Evolutionary conservation across 1,284 basidiomycete species (phyloP).

Genomic region (Meira nashicola): DNA sequence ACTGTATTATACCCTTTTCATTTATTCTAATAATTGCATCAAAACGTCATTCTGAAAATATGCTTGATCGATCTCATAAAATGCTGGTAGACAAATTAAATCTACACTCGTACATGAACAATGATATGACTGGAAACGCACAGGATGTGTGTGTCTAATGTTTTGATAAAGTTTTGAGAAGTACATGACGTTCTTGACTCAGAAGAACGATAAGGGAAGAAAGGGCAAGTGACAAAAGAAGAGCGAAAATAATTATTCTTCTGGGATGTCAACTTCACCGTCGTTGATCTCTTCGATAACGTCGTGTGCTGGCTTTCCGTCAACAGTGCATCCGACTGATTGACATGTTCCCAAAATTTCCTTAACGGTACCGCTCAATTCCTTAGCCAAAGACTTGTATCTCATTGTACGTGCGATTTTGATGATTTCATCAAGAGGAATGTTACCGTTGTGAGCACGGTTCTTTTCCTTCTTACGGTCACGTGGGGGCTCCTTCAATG

Average conservation of each 20-base stretch:
- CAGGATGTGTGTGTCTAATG: too few relatives aligned
- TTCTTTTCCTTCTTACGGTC: conserved; percentile 99
- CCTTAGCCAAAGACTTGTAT: conserved; percentile 89
- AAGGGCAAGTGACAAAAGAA: too few relatives aligned
- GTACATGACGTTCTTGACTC: too few relatives aligned
- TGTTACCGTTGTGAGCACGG: conserved; percentile 95
- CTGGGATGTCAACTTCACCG: conserved; percentile 69
- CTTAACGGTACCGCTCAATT: conserved; percentile 82
- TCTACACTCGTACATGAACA: too few relatives aligned
- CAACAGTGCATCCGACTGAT: conserved; percentile 88
- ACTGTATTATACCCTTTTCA: too few relatives aligned
- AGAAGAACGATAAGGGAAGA: too few relatives aligned
- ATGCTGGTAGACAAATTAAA: too few relatives aligned
- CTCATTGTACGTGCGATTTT: conserved; percentile 96
- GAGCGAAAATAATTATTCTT: conserved; percentile 32
- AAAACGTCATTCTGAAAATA: too few relatives aligned
- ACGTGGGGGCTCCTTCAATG: conserved; percentile 94
- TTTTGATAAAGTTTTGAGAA: too few relatives aligned
- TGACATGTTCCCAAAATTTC: conserved; percentile 63
- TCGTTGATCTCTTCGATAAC: conserved; percentile 92
- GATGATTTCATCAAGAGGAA: conserved; percentile 88
- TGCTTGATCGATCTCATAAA: too few relatives aligned
- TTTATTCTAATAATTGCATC: too few relatives aligned
- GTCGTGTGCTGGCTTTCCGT: conserved; percentile 89
- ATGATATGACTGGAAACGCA: too few relatives aligned